Evolutionary conservation across 495 filamentous ascomycete genomes (phyloP).

Genomic region (Bathelium albidoporum): DNA sequence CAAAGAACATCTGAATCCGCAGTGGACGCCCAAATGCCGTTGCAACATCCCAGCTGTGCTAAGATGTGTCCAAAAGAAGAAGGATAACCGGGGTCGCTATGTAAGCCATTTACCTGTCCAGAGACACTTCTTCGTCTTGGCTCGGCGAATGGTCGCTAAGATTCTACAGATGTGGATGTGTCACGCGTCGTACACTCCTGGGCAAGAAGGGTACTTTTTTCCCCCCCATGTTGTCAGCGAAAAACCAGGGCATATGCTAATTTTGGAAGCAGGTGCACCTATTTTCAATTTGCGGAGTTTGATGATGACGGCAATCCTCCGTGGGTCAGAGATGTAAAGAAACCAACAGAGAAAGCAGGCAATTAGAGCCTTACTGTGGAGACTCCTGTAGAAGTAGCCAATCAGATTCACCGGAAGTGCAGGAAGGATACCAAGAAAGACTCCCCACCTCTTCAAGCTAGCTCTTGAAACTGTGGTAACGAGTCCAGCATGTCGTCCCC

Average conservation of each 20-base stretch:
- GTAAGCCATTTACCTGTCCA: background rate
- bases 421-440: background rate
- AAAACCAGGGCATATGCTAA: background rate
- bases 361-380: background rate
- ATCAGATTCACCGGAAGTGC: background rate
- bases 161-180: slow-evolving; percentile 72
- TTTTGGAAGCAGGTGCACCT: slow-evolving; percentile 44
- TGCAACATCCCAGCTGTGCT: slow-evolving; percentile 65
- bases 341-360: background rate
- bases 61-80: slow-evolving; percentile 66
- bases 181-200: slow-evolving; percentile 63
- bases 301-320: slow-evolving; percentile 75
- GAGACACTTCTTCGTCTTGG: background rate
- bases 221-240: background rate
- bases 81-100: slow-evolving; percentile 64
- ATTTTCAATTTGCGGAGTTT: slow-evolving; percentile 85
- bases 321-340: slow-evolving; percentile 37
- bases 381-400: background rate
- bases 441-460: no score
- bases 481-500: no score
- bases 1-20: slow-evolving; percentile 62
- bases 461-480: no score
- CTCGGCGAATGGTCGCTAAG: background rate
- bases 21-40: slow-evolving; percentile 50
- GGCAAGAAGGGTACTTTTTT: slow-evolving; percentile 46